Evolutionary conservation across 495 filamentous ascomycete species (phyloP).

Genomic region (Talaromyces liani): DNA sequence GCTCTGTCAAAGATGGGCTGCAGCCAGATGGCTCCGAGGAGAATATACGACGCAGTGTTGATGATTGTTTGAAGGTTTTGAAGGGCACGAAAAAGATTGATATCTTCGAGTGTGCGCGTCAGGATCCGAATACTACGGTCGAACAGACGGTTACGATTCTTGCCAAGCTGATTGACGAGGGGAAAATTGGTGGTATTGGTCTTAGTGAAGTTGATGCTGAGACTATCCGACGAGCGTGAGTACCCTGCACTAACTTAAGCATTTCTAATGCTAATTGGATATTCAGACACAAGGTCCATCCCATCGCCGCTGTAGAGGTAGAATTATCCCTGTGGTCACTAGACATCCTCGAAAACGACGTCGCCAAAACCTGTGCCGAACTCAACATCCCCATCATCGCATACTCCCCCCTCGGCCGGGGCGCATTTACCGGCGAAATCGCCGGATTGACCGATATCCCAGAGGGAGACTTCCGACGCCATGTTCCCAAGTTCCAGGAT

Average conservation of each 20-base stretch:
- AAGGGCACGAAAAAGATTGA: slow-evolving; percentile 74
- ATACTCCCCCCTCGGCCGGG: slow-evolving; percentile 49
- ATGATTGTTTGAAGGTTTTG: slow-evolving; percentile 49
- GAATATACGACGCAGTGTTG: slow-evolving; percentile 57
- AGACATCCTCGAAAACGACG: slow-evolving; percentile 65
- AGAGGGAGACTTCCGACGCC: slow-evolving; percentile 44
- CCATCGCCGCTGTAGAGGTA: slow-evolving; percentile 69
- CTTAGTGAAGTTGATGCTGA: slow-evolving; percentile 66
- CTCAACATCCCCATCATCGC: slow-evolving; percentile 66
- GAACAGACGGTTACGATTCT: slow-evolving; percentile 50
- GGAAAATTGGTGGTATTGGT: slow-evolving; percentile 71
- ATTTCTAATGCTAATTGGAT: neutral
- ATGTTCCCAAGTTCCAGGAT: slow-evolving; percentile 57
- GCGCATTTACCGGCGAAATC: slow-evolving; percentile 53
- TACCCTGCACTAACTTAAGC: neutral
- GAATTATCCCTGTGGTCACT: slow-evolving; percentile 67
- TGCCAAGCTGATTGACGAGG: slow-evolving; percentile 60
- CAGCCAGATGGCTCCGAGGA: slow-evolving; percentile 52
- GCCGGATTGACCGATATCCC: slow-evolving; percentile 55
- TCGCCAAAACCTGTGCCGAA: slow-evolving; percentile 64
- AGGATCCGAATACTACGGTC: slow-evolving; percentile 56
- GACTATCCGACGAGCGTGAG: slow-evolving; percentile 64
- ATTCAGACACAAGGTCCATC: slow-evolving; percentile 49
- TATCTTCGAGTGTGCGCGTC: slow-evolving; percentile 70
- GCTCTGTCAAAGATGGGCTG: slow-evolving; percentile 24